Base-by-base conservation (phyloP, 2,329 filamentous ascomycete genomes). In the Neodidymelliopsis sp. region DNA sequence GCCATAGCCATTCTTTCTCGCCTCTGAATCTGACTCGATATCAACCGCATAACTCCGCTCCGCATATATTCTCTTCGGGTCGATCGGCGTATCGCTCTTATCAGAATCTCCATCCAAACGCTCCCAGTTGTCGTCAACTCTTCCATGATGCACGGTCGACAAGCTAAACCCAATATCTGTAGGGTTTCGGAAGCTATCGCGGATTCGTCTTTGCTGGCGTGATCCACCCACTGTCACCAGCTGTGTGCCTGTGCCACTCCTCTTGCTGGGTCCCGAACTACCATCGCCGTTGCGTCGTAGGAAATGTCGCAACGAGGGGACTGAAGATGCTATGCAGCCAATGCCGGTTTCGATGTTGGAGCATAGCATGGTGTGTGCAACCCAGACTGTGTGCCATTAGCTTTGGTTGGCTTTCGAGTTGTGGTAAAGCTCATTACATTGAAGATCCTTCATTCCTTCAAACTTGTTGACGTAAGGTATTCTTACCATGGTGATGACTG, bases 271-370 rank as follows among this genome's bases (percentile, higher is more conserved):
- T 2, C 46, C 50, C 8, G 60, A 57, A 18, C 54, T 51, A 30
- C 54, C 48, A 4, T 52, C 49, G 13, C 22, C 37, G 15, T 45
- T 41, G 38, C 41, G 37, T 6, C 51, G 52, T 23, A 63, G 49
- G 37, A 53, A 54, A 33, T 60, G 56, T 7, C 60, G 54, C 2
- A 63, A 33, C 0, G 60, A 60, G 2, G 60, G 57, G 7, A 63
- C 34, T 1, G 58, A 61, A 4, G 58, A 57, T 1, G 57, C 58
- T 7, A 63, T 50, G 39, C 60, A 63, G 3, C 57, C 60, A 15
- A 63, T 60, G 18, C 58, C 60, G 6, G 58, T 63, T 53, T 63
- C 60, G 34, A 63, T 54, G 31, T 63, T 63, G 11, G 60, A 63
- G 30, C 54, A 63, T 20, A 63, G 54, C 50, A 63, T 53, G 12